A percentile compares a stretch with the other conserved stretches of the same genome.
Evolutionary conservation across 306 rosid genomes (phyloP).

Genomic region (Begonia peltatifolia): DNA sequence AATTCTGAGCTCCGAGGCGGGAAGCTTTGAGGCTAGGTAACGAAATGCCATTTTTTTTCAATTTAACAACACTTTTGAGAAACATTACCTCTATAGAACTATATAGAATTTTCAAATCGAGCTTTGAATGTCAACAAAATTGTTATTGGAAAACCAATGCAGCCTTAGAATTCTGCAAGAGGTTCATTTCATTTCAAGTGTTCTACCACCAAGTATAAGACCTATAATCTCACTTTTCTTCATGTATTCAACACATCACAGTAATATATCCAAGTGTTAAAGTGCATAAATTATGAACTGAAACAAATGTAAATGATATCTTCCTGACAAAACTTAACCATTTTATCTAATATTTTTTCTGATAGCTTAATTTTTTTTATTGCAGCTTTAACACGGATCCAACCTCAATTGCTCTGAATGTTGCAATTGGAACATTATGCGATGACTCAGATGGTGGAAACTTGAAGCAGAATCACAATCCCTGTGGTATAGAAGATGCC

Average conservation of each 20-base stretch:
- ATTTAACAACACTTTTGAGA: not conserved
- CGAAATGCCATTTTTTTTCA: not conserved
- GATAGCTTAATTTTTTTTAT: not conserved
- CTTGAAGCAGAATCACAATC: constrained; percentile 11
- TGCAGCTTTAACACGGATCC: constrained; percentile 59
- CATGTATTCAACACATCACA: too few species aligned
- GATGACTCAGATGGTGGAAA: constrained; percentile 30
- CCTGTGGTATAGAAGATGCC: constrained; percentile 57
- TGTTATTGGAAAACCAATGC: too few species aligned
- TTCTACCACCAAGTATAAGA: too few species aligned
- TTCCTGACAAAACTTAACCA: not conserved
- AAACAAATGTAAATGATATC: not conserved
- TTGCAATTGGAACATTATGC: constrained; percentile 42
- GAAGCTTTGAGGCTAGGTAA: constrained; percentile 90
- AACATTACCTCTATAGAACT: not conserved
- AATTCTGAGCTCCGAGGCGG: constrained; percentile 52
- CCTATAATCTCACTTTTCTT: too few species aligned
- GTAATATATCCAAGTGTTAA: not conserved
- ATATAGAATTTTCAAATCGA: too few species aligned
- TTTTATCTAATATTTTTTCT: not conserved
- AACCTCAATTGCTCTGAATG: constrained; percentile 49
- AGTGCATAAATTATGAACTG: not conserved
- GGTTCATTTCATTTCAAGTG: too few species aligned
- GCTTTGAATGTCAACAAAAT: too few species aligned
- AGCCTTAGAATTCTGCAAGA: too few species aligned